A percentile compares a stretch with the other conserved stretches of the same genome.
Evolutionary conservation across 2,329 filamentous ascomycete genomes (phyloP).

Genomic region (Claviceps digitariae): DNA sequence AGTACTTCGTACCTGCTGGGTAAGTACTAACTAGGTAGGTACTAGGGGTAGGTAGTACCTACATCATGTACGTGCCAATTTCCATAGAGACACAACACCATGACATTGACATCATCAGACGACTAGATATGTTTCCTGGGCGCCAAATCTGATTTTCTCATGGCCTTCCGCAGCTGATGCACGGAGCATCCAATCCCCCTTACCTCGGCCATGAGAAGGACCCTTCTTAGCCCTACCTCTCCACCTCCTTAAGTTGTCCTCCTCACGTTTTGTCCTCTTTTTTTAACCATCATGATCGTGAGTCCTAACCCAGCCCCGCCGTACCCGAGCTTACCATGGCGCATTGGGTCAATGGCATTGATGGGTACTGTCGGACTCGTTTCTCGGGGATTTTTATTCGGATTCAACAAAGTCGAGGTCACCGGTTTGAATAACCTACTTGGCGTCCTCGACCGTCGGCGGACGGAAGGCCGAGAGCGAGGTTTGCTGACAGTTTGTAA

Average conservation of each 20-base stretch:
- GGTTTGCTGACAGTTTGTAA: constrained; percentile 64
- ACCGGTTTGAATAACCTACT: constrained; percentile 66
- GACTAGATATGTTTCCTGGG: neutral
- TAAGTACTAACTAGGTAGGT: too few relatives aligned
- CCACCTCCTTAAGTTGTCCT: neutral
- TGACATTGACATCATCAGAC: neutral
- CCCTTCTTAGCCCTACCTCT: neutral
- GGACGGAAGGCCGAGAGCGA: constrained; percentile 49
- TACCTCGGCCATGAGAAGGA: neutral
- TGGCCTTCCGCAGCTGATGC: neutral
- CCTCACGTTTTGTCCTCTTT: neutral
- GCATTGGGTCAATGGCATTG: constrained; percentile 55
- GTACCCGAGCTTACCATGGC: constrained; percentile 51
- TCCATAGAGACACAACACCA: neutral
- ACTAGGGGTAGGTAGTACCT: too few relatives aligned
- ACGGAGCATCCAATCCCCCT: neutral
- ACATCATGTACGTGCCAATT: neutral
- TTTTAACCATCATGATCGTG: constrained; percentile 8
- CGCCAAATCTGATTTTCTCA: neutral
- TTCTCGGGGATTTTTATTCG: constrained; percentile 61
- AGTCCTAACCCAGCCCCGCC: constrained; percentile 18
- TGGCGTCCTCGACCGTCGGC: constrained; percentile 58
- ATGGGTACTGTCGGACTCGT: constrained; percentile 62
- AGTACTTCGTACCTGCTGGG: neutral
- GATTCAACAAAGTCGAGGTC: constrained; percentile 61